Evolutionary conservation across 495 filamentous ascomycete species (phyloP).

Genomic region (Aspergillus cavernicola): DNA sequence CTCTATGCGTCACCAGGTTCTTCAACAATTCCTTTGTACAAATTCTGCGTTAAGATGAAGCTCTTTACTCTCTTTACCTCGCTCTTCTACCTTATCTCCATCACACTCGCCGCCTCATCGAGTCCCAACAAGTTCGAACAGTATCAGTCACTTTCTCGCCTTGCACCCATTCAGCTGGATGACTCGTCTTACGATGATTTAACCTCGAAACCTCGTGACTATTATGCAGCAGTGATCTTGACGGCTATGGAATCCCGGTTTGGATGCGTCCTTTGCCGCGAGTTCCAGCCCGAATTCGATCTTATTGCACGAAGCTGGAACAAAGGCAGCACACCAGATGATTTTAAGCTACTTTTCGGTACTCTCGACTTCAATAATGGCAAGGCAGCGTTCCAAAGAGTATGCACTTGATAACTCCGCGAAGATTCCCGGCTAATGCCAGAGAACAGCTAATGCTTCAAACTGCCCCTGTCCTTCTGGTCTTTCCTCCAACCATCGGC

Average conservation of each 20-base stretch:
- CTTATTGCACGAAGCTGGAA: constrained; percentile 83
- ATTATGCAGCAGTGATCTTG: constrained; percentile 75
- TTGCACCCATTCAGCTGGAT: constrained; percentile 67
- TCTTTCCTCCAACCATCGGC: constrained; percentile 88
- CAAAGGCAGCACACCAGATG: constrained; percentile 69
- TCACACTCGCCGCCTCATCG: constrained; percentile 26
- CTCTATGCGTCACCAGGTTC: neutral
- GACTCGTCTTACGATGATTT: constrained; percentile 72
- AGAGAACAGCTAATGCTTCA: constrained; percentile 75
- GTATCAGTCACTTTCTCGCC: constrained; percentile 64
- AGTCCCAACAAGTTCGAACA: constrained; percentile 53
- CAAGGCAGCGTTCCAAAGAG: constrained; percentile 82
- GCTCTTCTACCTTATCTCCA: constrained; percentile 48
- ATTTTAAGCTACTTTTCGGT: constrained; percentile 71
- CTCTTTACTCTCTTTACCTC: constrained; percentile 52
- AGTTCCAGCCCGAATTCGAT: constrained; percentile 95
- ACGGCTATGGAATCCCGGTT: constrained; percentile 84
- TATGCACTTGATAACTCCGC: constrained; percentile 35
- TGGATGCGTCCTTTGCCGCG: constrained; percentile 80
- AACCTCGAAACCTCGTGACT: constrained; percentile 74
- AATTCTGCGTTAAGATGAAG: constrained; percentile 43
- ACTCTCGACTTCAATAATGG: constrained; percentile 89
- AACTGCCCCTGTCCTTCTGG: constrained; percentile 84
- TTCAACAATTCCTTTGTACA: neutral
- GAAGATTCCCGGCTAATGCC: constrained; percentile 7